Percentiles rank a stretch among this genome's conserved stretches.
These are phyloP conservation scores for Mucor circinelloides DNA, from an alignment of 371 early-diverging fungal genomes.

Conservation along the genomic window DNA sequence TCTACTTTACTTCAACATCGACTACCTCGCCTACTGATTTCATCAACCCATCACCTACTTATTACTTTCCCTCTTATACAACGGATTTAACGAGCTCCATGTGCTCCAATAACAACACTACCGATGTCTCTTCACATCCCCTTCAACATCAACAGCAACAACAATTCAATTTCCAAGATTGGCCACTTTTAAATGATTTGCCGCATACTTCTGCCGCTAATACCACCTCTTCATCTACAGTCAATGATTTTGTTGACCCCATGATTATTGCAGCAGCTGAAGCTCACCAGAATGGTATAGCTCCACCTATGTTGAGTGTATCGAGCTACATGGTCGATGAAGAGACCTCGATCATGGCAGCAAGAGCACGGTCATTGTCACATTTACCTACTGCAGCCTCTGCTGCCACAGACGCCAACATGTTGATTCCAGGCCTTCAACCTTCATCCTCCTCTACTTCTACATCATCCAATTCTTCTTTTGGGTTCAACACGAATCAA, in stretches of 20 bases:
- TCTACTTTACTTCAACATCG: slow-evolving; percentile 1
- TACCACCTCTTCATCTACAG: not conserved
- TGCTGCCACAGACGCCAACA: not conserved
- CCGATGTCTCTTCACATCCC: not conserved
- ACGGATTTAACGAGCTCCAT: not conserved
- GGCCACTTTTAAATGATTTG: slow-evolving; percentile 19
- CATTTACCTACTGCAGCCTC: not conserved
- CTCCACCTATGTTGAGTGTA: slow-evolving; percentile 9
- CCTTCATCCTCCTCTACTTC: slow-evolving; percentile 26
- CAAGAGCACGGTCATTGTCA: slow-evolving; percentile 17
- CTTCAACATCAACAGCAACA: not conserved
- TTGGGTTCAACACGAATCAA: slow-evolving; percentile 4
- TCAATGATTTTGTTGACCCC: slow-evolving; percentile 28
- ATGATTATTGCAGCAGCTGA: slow-evolving; percentile 35
- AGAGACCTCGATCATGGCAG: slow-evolving; percentile 13
- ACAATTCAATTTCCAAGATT: slow-evolving; percentile 15
- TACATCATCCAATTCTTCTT: slow-evolving; percentile 13
- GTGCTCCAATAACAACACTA: not conserved
- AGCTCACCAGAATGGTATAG: slow-evolving; percentile 11
- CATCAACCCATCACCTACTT: slow-evolving; percentile 9
- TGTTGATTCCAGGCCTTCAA: slow-evolving; percentile 22
- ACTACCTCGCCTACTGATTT: slow-evolving; percentile 6
- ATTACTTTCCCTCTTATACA: slow-evolving; percentile 14
- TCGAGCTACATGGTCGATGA: slow-evolving; percentile 11
- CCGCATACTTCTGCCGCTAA: not conserved